A percentile compares a stretch with the other conserved stretches of the same genome.
Conservation (phyloP, 768 basidiomycete species). For the Candolleomyces eurysporus region DNA sequence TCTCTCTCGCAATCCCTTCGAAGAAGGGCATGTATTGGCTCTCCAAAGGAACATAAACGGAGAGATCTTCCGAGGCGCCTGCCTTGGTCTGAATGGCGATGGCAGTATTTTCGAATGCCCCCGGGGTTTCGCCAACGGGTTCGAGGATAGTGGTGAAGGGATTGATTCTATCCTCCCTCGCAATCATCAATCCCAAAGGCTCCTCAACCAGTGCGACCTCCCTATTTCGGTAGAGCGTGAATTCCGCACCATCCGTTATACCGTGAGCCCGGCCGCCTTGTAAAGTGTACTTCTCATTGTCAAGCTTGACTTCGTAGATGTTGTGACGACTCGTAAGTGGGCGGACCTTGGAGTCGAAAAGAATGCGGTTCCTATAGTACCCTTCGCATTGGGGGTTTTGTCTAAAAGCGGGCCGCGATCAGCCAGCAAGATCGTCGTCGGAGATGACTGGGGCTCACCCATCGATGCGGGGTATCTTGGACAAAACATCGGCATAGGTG, state of each 20-base stretch:
- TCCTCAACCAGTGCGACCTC: slow-evolving; percentile 14
- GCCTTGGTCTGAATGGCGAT: slow-evolving; percentile 8
- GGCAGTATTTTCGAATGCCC: slow-evolving; percentile 7
- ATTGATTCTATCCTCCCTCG: slow-evolving; percentile 16
- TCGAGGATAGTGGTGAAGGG: slow-evolving; percentile 16
- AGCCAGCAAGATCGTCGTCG: not conserved
- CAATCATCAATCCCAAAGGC: slow-evolving; percentile 21
- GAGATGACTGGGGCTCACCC: slow-evolving; percentile 14
- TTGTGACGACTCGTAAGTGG: not conserved
- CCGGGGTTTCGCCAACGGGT: slow-evolving; percentile 2
- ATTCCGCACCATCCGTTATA: slow-evolving; percentile 23
- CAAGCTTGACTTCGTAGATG: not conserved
- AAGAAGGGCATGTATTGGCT: not conserved
- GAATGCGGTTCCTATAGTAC: not conserved
- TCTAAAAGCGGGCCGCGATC: not conserved
- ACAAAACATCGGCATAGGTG: slow-evolving; percentile 32
- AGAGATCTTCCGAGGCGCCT: not conserved
- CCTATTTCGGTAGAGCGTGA: slow-evolving; percentile 23
- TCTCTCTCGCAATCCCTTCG: not conserved
- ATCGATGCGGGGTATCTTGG: slow-evolving; percentile 23
- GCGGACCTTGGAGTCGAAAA: slow-evolving; percentile 5
- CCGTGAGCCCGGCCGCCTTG: slow-evolving; percentile 19
- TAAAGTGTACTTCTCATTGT: not conserved
- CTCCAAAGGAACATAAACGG: not conserved
- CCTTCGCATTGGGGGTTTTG: slow-evolving; percentile 18